Evolutionary conservation across 768 basidiomycete genomes (phyloP).

Genomic region (Mrakia gelida): DNA sequence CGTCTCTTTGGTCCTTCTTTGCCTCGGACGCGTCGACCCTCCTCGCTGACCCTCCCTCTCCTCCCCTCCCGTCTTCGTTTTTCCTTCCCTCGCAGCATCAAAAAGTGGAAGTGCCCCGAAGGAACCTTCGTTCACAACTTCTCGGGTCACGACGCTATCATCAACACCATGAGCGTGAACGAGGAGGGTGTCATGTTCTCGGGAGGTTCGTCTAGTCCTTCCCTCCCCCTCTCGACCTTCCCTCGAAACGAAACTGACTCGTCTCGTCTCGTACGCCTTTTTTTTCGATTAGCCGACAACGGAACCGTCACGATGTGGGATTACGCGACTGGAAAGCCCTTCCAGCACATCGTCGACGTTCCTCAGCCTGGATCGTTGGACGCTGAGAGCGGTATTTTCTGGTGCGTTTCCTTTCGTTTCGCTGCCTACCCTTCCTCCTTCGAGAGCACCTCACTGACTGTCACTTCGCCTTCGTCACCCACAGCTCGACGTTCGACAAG

Average conservation of each 20-base stretch:
- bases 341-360: slow-evolving; percentile 88
- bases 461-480: slow-evolving; percentile 40
- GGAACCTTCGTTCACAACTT: slow-evolving; percentile 96
- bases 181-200: slow-evolving; percentile 96
- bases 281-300: slow-evolving; percentile 66
- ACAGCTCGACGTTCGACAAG: slow-evolving; percentile 93
- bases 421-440: background rate
- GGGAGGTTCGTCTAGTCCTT: slow-evolving; percentile 58
- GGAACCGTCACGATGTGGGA: slow-evolving; percentile 91
- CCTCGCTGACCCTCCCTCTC: background rate
- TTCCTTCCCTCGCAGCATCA: slow-evolving; percentile 58
- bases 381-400: slow-evolving; percentile 62
- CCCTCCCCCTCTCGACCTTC: background rate
- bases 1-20: no score
- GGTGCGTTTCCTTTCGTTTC: background rate
- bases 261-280: background rate
- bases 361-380: slow-evolving; percentile 98
- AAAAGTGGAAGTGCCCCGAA: slow-evolving; percentile 99
- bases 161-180: slow-evolving; percentile 92
- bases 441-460: background rate
- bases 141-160: slow-evolving; percentile 91
- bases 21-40: no score
- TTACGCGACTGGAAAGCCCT: slow-evolving; percentile 86
- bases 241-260: background rate
- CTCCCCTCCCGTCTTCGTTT: background rate